Base-by-base conservation (phyloP, 768 basidiomycete species). In the Mycena floridula region DNA sequence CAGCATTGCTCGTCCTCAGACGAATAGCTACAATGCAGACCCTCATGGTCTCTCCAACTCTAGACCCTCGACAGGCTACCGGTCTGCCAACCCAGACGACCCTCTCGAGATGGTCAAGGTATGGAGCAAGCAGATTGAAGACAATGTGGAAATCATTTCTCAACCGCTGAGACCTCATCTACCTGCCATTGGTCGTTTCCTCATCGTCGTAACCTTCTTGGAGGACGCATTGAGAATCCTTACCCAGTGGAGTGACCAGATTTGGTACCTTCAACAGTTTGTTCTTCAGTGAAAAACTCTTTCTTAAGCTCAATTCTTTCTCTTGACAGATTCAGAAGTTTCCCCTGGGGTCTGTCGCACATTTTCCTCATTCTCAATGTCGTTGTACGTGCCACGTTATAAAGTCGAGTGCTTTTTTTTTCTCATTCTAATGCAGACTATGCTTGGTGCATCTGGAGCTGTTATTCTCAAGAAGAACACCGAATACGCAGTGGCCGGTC, bases 201-300 rank as follows among this genome's bases (percentile, higher is more conserved):
- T 99, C 47, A 98, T 98, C 64, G 91, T 99, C 42, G 92, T 96
- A 32, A 99, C 96, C 8, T 99, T 99, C 69, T 71, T 94, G 64
- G 96, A 99, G 73, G 96, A 99, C 60, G 90, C 96, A 7, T 65
- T 95, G 57, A 73, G 96, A 51, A 98, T 98, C 59, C 43, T 89
- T 48, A 89, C 92, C 3, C 95, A 98, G 63, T 98, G 93, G 92
- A 62, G 79, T 39, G 96, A 99, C 70, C 96, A 99, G 67, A 79
- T 96, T 44, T 99, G 95, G 91, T 99, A 97, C 65, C 73, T 99
- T 57, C 90, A 97, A 64, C 84, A 82, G 95, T 96, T 51, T 57
- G 90, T 70, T 28, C 28, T 45, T 23, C 36, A 44, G 11, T 37
- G 28, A 27, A 37, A 26, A 22, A 45, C 39, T 23, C 37, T 8